Conservation (phyloP, 352 stramenopile species). For the Phytophthora megakarya region DNA sequence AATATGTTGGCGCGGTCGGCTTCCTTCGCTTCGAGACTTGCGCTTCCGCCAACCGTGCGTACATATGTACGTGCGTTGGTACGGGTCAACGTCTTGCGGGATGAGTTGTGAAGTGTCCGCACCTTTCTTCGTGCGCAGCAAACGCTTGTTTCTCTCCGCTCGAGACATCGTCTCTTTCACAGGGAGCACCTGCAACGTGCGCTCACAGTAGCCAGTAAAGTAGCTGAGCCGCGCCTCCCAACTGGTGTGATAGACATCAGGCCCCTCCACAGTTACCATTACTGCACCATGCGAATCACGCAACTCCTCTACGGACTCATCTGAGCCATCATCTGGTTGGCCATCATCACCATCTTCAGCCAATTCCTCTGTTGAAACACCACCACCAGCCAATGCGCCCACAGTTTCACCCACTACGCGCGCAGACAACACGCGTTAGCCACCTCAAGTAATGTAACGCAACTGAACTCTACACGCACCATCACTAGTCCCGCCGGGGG, state of each 20-base stretch:
- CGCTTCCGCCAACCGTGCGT: conserved; percentile 13
- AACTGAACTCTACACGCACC: too few relatives aligned
- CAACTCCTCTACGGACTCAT: too few relatives aligned
- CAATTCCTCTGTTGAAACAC: not conserved
- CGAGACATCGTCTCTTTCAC: conserved; percentile 15
- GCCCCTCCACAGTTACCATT: not conserved
- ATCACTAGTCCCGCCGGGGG: too few relatives aligned
- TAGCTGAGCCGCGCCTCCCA: not conserved
- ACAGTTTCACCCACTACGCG: too few relatives aligned
- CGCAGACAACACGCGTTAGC: not conserved
- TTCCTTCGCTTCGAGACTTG: not conserved
- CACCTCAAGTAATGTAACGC: too few relatives aligned
- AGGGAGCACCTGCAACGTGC: conserved; percentile 6
- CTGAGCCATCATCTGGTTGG: not conserved
- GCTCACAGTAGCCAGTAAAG: not conserved
- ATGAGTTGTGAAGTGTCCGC: conserved; percentile 2
- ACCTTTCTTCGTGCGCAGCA: conserved; percentile 6
- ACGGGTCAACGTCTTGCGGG: conserved; percentile 5
- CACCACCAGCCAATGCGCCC: too few relatives aligned
- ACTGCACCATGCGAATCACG: too few relatives aligned
- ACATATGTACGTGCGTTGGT: conserved; percentile 17
- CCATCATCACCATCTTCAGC: not conserved
- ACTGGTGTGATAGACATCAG: not conserved
- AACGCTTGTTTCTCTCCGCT: conserved; percentile 5
- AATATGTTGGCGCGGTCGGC: conserved; percentile 12